Conservation (phyloP, 768 basidiomycete species). For the Lactarius akahatsu region DNA sequence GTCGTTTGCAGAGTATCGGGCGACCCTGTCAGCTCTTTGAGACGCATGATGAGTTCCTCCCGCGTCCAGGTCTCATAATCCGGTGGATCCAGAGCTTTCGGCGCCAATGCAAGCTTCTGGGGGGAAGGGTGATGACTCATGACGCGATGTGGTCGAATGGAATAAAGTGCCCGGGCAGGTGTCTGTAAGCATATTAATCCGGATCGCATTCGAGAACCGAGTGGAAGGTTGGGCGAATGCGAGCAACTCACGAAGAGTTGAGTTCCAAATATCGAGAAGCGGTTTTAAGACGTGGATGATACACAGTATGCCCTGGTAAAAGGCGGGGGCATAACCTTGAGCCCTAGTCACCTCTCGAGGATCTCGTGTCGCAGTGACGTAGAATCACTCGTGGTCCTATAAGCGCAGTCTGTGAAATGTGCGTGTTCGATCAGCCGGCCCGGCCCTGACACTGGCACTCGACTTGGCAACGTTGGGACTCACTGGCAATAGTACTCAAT, state of each 20-base stretch:
- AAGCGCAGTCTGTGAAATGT: too few species aligned
- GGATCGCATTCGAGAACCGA: constrained; percentile 13
- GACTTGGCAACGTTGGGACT: too few species aligned
- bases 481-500: too few species aligned
- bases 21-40: constrained; percentile 45
- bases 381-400: too few species aligned
- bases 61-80: constrained; percentile 58
- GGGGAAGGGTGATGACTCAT: constrained; percentile 4
- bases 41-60: constrained; percentile 66
- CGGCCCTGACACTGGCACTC: too few species aligned
- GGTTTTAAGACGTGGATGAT: constrained; percentile 33
- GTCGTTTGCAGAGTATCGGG: background rate
- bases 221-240: background rate
- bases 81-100: constrained; percentile 18
- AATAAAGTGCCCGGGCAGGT: constrained; percentile 3
- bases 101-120: background rate
- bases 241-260: constrained; percentile 27
- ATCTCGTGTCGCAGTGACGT: too few species aligned
- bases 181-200: constrained; percentile 12
- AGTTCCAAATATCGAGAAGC: constrained; percentile 26
- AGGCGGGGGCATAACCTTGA: constrained; percentile 58
- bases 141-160: constrained; percentile 4
- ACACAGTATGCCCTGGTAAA: constrained; percentile 69
- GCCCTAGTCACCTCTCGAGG: constrained; percentile 16
- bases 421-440: too few species aligned